These are phyloP conservation scores for Penicillium sp. DNA, from an alignment of 2,329 filamentous ascomycete genomes.

Conservation along the genomic window DNA sequence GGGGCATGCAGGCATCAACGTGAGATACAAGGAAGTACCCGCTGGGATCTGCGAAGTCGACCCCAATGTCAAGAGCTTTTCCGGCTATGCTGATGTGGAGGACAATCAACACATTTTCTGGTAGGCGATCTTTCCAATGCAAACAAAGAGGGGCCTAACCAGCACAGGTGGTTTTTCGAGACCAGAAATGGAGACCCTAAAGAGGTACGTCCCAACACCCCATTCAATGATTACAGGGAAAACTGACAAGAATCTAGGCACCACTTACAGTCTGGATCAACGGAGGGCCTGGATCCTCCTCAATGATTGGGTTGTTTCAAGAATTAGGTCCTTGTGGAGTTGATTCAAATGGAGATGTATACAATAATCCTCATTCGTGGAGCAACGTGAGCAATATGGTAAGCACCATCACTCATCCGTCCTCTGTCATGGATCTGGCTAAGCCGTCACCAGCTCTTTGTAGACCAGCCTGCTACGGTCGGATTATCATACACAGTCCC, in stretches of 20 bases:
- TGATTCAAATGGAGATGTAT: conserved; percentile 19
- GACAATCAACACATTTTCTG: conserved; percentile 23
- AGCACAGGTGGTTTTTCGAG: conserved; percentile 19
- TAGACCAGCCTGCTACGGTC: conserved; percentile 23
- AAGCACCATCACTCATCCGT: not conserved
- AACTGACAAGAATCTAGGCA: conserved; percentile 1
- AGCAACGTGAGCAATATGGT: conserved; percentile 24
- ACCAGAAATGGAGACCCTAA: conserved; percentile 14
- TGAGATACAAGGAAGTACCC: conserved; percentile 20
- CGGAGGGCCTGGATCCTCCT: conserved; percentile 28
- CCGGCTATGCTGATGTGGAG: conserved; percentile 21
- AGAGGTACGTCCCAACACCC: conserved; percentile 2
- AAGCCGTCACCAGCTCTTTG: conserved; percentile 13
- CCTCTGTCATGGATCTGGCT: not conserved
- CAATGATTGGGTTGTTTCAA: conserved; percentile 37
- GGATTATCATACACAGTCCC: conserved; percentile 23
- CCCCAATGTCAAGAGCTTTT: conserved; percentile 22
- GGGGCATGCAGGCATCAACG: conserved; percentile 15
- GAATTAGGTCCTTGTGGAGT: conserved; percentile 33
- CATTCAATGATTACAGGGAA: too few relatives aligned
- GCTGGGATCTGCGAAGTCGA: conserved; percentile 22
- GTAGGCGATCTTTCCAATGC: conserved; percentile 1
- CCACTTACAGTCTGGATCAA: conserved; percentile 28
- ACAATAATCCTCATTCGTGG: conserved; percentile 25
- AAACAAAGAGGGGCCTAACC: not conserved